Conservation (phyloP, 2,329 filamentous ascomycete genomes). For the Aquanectria penicillioides region DNA sequence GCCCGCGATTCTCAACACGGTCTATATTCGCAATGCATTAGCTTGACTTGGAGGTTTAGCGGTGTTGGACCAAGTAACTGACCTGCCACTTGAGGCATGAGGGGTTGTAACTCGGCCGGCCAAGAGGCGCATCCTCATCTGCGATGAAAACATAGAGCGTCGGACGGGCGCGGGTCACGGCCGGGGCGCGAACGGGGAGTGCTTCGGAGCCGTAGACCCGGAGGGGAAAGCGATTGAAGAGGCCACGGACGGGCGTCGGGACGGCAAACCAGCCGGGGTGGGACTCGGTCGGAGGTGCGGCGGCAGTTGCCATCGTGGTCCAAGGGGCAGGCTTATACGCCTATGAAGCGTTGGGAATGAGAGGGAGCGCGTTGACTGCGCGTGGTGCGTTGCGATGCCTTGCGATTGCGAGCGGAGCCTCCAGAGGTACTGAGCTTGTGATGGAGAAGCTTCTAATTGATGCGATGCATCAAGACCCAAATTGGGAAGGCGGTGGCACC, state of each 20-base stretch:
- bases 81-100: constrained; percentile 98
- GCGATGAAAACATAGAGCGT: constrained; percentile 82
- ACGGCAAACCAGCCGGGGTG: constrained; percentile 62
- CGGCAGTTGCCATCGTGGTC: constrained; percentile 30
- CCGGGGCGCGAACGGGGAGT: constrained; percentile 70
- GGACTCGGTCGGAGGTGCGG: constrained; percentile 10
- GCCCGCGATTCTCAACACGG: constrained; percentile 81
- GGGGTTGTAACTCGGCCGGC: constrained; percentile 86
- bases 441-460: not conserved
- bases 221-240: constrained; percentile 89
- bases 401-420: no score
- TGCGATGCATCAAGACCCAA: not conserved
- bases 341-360: not conserved
- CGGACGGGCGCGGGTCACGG: constrained; percentile 54
- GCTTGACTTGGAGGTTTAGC: not conserved
- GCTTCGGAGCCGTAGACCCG: constrained; percentile 78
- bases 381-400: not conserved
- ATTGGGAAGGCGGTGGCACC: not conserved
- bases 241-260: constrained; percentile 78
- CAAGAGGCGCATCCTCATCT: constrained; percentile 66
- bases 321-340: no score
- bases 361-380: not conserved
- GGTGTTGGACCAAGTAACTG: constrained; percentile 37
- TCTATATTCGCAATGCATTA: constrained; percentile 57
- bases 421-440: not conserved